Evolutionary conservation across 352 stramenopile species (phyloP).

Genomic region (Phytopythium kandeliae): DNA sequence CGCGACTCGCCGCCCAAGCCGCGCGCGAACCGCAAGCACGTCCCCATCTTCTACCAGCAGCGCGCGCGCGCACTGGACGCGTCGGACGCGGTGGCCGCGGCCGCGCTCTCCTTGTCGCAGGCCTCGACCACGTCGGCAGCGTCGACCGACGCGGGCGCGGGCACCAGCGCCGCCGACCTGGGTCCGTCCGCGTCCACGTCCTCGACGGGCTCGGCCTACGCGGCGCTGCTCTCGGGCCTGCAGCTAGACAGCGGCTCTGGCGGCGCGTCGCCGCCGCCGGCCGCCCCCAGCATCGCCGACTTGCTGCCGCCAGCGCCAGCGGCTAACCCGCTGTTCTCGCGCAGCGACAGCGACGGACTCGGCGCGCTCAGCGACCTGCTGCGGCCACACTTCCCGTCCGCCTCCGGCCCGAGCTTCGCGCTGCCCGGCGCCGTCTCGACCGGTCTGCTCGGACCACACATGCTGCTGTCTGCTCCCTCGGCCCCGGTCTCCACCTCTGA

Average conservation of each 20-base stretch:
- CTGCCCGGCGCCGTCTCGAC: constrained; percentile 3
- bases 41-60: constrained; percentile 76
- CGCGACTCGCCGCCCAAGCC: constrained; percentile 58
- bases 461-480: constrained; percentile 4
- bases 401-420: constrained; percentile 18
- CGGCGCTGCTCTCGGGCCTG: constrained; percentile 23
- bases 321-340: constrained; percentile 50
- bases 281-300: constrained; percentile 9
- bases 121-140: constrained; percentile 25
- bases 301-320: constrained; percentile 17
- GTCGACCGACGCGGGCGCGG: too few relatives aligned
- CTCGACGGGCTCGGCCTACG: constrained; percentile 24
- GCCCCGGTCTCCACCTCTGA: too few relatives aligned
- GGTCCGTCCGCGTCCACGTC: constrained; percentile 16
- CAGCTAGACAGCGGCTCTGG: constrained; percentile 15
- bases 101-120: constrained; percentile 19
- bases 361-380: constrained; percentile 42
- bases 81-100: constrained; percentile 17
- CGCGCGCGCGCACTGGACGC: constrained; percentile 20
- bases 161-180: constrained; percentile 6
- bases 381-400: constrained; percentile 31
- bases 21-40: constrained; percentile 75
- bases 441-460: background rate
- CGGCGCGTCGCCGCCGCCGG: background rate
- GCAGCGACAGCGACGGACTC: constrained; percentile 49